Conservation (phyloP, 2,329 filamentous ascomycete genomes). For the Paraphaeosphaeria sporulosa region DNA sequence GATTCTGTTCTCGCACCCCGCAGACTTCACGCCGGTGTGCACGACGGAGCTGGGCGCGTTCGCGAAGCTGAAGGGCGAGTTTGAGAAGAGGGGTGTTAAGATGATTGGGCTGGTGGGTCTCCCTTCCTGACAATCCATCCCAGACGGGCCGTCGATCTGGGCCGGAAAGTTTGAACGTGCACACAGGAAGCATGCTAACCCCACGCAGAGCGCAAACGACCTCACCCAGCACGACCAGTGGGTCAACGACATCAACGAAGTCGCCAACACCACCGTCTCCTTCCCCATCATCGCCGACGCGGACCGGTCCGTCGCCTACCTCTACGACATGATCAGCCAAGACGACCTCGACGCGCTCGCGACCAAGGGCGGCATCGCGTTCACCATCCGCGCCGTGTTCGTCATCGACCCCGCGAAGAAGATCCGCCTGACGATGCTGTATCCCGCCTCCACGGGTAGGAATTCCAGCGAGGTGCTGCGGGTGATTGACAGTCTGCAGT, state of each 20-base stretch:
- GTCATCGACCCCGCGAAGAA: conserved; percentile 94
- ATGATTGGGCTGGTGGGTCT: conserved; percentile 76
- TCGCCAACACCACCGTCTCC: conserved; percentile 52
- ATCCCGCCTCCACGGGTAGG: conserved; percentile 85
- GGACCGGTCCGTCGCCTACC: conserved; percentile 56
- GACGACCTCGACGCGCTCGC: conserved; percentile 65
- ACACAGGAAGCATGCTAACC: conserved; percentile 4
- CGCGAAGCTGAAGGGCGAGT: conserved; percentile 86
- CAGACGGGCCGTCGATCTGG: too few species aligned
- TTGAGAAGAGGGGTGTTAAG: conserved; percentile 86
- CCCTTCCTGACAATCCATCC: too few species aligned
- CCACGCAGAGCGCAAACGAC: conserved; percentile 73
- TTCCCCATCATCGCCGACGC: conserved; percentile 61
- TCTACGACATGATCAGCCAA: conserved; percentile 61
- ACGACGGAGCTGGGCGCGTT: conserved; percentile 95
- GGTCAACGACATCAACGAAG: conserved; percentile 77
- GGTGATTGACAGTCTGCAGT: conserved; percentile 66
- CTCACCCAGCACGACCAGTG: conserved; percentile 83
- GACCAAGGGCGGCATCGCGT: conserved; percentile 71
- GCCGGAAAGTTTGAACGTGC: too few species aligned
- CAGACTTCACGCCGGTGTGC: conserved; percentile 92
- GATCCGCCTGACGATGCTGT: conserved; percentile 90
- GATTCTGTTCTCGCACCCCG: conserved; percentile 84
- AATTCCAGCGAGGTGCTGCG: conserved; percentile 66
- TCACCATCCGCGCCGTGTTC: conserved; percentile 95